Base-by-base conservation (phyloP, 1,284 basidiomycete genomes). In the Grifola frondosa region DNA sequence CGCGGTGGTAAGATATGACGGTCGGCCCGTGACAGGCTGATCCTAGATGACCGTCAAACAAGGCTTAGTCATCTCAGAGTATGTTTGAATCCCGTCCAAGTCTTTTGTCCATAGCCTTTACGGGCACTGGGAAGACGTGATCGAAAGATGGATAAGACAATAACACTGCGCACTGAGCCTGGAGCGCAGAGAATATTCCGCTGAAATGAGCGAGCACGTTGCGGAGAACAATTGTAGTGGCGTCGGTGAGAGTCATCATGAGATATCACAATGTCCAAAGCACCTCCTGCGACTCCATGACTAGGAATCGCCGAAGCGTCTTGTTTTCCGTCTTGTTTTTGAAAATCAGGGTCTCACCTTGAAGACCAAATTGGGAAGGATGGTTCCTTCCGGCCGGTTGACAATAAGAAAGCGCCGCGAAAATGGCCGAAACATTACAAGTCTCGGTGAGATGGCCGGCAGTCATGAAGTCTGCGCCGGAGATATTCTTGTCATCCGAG, bases 81-180 rank as follows among this genome's bases (percentile, higher is more conserved):
- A 38, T 60, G 35, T 49, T 50, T 41, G 38, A 40, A 41, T 47
- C 41, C 44, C 31, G 44, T 32, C 37, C 33, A 30, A 29, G 35
- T 46, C 52, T 60, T 62, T 62, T 62, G 60, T 62, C 52, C 46
- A 39, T 30, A 30, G 9, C 19, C 49, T 41, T 30, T 30, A 30
- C 21, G 46, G 28, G 30, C 30, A 40, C 34, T 34, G 46, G 45
- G 41, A 43, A 54, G 53, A 29, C 28, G 40, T 51, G 56, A 59
- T 59, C 59, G 57, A 55, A n/a, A 59, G 58, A 56, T 55, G 48
- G 39, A 25, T 44, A 35, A 53, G 52, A 62, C 60, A 62, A 62
- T 62, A 62, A 54, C 52, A 49, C 44, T 43, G 48, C 36, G 26
- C 42, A 31, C 41, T 20, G 47, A 47, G 53, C 42, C 42, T 39